phyloP scores from a whole-genome alignment of 1,284 basidiomycete genomes.

The Melampsora larici-populina region DNA sequence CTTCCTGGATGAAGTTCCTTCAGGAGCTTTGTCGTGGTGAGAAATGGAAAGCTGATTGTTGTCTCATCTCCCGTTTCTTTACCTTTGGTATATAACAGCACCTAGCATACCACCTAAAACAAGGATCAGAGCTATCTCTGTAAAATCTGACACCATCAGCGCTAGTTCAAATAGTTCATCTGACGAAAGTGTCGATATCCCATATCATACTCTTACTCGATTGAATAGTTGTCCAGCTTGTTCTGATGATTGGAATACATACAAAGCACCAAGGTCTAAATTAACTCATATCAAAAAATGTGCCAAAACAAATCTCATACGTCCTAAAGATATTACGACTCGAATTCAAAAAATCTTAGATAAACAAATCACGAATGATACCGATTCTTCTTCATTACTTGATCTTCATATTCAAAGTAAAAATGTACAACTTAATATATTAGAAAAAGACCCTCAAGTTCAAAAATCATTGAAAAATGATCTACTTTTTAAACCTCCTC shows the following conservation, averaged over 20 bases:
- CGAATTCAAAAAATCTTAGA: conserved; percentile 14
- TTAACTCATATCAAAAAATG: conserved; percentile 28
- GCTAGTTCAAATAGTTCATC: background rate
- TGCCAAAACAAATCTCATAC: conserved; percentile 4
- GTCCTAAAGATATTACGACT: background rate
- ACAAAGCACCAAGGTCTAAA: conserved; percentile 26
- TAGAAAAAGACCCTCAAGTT: too few relatives aligned
- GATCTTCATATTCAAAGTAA: conserved; percentile 10
- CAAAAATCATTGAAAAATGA: too few relatives aligned
- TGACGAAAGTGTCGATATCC: conserved; percentile 4
- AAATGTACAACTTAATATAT: background rate
- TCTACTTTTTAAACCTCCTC: too few relatives aligned
- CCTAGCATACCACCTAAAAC: background rate
- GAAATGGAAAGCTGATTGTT: too few relatives aligned
- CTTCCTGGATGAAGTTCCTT: too few relatives aligned
- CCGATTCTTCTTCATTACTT: background rate
- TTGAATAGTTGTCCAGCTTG: conserved; percentile 27
- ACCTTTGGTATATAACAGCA: too few relatives aligned
- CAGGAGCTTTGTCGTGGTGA: too few relatives aligned
- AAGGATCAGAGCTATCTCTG: background rate
- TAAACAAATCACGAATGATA: background rate
- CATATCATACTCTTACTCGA: conserved; percentile 15
- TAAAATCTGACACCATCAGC: background rate
- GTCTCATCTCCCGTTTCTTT: too few relatives aligned
- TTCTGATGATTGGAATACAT: conserved; percentile 18